A percentile compares a stretch with the other conserved stretches of the same genome.
phyloP scores from a whole-genome alignment of 2,329 filamentous ascomycete genomes.

The Alternaria metachromatica region DNA sequence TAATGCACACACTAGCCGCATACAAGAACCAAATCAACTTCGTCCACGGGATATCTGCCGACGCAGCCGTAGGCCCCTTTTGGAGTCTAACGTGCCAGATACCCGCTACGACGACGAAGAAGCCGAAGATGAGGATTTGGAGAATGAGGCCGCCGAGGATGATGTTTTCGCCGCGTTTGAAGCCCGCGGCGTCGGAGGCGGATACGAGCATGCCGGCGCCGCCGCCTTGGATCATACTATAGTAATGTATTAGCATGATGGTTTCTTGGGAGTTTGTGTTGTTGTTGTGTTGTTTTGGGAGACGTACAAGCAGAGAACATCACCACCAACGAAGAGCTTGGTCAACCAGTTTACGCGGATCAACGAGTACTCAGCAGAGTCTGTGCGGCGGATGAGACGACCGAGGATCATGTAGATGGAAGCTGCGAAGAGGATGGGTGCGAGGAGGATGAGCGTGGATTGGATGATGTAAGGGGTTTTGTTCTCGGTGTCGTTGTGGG shows the following conservation, averaged over 20 bases:
- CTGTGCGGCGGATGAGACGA: slow-evolving; percentile 50
- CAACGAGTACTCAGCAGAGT: slow-evolving; percentile 53
- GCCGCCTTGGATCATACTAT: slow-evolving; percentile 53
- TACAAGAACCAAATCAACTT: slow-evolving; percentile 48
- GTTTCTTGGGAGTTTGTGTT: background rate
- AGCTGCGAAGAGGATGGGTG: slow-evolving; percentile 56
- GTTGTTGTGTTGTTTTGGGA: background rate
- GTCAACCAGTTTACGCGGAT: slow-evolving; percentile 58
- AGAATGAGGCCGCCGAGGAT: slow-evolving; percentile 64
- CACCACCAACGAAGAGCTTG: slow-evolving; percentile 62
- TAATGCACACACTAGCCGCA: slow-evolving; percentile 50
- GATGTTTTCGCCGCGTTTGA: slow-evolving; percentile 57
- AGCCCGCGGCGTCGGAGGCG: slow-evolving; percentile 26
- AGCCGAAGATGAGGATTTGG: slow-evolving; percentile 64
- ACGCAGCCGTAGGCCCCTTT: slow-evolving; percentile 35
- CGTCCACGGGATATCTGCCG: slow-evolving; percentile 41
- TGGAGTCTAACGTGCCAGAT: slow-evolving; percentile 59
- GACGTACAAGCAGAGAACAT: slow-evolving; percentile 58
- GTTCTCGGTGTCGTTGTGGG: slow-evolving; percentile 40
- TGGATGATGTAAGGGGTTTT: slow-evolving; percentile 49
- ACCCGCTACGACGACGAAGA: slow-evolving; percentile 60
- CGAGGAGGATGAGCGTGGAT: slow-evolving; percentile 41
- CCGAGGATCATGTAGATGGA: slow-evolving; percentile 57
- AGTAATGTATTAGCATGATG: background rate
- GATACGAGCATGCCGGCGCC: slow-evolving; percentile 55